Evolutionary conservation across 2,329 filamentous ascomycete genomes (phyloP), one percentile per base, ranked within the genome.

Genomic region (Ophiostoma himal-ulmi): DNA sequence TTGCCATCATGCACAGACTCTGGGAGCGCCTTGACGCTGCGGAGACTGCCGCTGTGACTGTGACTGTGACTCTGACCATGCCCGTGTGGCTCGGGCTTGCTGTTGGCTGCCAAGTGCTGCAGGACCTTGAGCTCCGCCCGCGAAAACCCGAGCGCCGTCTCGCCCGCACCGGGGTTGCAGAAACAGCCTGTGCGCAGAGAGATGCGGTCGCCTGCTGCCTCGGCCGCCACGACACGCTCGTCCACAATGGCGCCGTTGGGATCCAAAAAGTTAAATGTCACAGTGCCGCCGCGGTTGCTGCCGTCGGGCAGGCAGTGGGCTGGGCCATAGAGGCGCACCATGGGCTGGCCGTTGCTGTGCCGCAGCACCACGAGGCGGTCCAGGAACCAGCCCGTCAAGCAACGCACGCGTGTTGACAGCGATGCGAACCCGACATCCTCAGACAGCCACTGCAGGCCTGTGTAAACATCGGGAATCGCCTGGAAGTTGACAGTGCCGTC

Each of bases 141-240:
- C 20, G 74, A 71, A n/a, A 81, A 67, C 2, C 74, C 76, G 20
- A 81, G 75, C 0, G 79, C 79, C 1, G 74, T 73, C 74, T 81
- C 80, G 20, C 78, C 78, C 0, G 76, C 80, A 3, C 80, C 80
- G 0, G 80, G 80, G 54, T 82, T 82, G 71, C 80, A 82, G 72
- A 82, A 82, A 66, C 80, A 82, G 4, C 80, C 80, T 1, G 80
- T 81, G 13, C 80, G 76, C 10, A 82, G 71, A 6, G 80, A 81
- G 36, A 82, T 81, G 60, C 74, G 74, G 0, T 74, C 76, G 0
- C 73, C 75, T 0, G 79, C 75, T 0, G 80, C 78, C 72, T 78
- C 80, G 2, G 68, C 57, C 0, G 75, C 79, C 1, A 82, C 77
- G 0, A 80, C 68, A 20, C 80, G 75, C 69, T 80, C 79, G 64